Evolutionary conservation across 2,329 filamentous ascomycete genomes (phyloP), one percentile per base, ranked within the genome.

Genomic region (Salinomyces thailandicus): DNA sequence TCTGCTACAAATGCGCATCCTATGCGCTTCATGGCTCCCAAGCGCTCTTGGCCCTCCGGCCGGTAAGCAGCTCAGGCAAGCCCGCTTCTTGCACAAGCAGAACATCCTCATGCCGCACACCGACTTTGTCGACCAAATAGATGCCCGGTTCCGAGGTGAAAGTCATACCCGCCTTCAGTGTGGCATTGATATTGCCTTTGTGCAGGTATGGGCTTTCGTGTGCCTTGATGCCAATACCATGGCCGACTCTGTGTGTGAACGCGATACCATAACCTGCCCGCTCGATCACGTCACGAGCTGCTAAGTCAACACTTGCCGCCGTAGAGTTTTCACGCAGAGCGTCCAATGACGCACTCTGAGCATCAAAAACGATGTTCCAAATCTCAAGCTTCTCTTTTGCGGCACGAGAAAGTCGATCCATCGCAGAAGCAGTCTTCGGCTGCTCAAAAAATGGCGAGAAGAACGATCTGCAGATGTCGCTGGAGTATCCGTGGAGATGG

Each of bases 151-250:
- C 76, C 7, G 70, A 69, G 0, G 76, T 79, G 42, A 79, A 79
- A 0, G 68, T 66, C 75, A 79, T 79, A 0, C 75, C 75, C 0
- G 71, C 59, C 31, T 62, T 60, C 4, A 79, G 57, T 1, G 59
- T 47, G 0, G 62, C 59, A 2, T 51, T 55, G 2, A 58, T 60
- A 46, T 79, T 79, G 39, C 72, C 76, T 48, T 77, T 74, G 51
- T 79, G 77, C 19, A 79, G 57, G 45, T 79, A 79, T 0, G 75
- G 75, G 18, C 71, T 74, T 50, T 79, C 75, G 44, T 79, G 75
- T 1, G 75, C 75, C 56, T 79, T 79, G 50, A 80, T 77, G 0
- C 75, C 76, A 32, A 80, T 77, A 1, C 75, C 71, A 46, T 80
- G 76, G 1, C 75, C 75, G 1, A 79, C 60, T 1, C 75, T 66